phyloP scores from a whole-genome alignment of 345 rosid genomes.

The Sonneratia alba region DNA sequence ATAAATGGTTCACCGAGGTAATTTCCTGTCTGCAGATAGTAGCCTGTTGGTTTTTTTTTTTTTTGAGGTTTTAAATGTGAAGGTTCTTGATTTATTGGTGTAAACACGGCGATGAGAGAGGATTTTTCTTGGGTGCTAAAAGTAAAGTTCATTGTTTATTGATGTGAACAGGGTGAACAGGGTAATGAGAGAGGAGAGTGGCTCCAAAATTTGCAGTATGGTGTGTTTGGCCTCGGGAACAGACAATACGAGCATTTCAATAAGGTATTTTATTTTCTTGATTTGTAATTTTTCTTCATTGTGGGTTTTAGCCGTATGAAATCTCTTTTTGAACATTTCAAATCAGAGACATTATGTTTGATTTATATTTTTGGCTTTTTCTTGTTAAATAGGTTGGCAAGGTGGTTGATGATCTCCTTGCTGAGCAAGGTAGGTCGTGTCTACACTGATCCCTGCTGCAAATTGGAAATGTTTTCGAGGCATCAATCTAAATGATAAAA shows the following conservation, averaged over 20 bases:
- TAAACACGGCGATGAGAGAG: too few relatives aligned
- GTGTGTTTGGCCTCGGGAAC: constrained; percentile 83
- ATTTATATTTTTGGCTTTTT: neutral
- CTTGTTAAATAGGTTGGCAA: constrained; percentile 55
- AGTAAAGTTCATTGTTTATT: neutral
- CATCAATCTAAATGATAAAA: too few relatives aligned
- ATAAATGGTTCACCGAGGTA: constrained; percentile 85
- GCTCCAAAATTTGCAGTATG: constrained; percentile 61
- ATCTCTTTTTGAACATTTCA: neutral
- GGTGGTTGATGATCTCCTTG: constrained; percentile 66
- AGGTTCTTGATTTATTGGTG: too few relatives aligned
- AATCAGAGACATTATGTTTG: neutral
- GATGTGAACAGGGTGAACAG: constrained; percentile 36
- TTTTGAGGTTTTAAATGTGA: neutral
- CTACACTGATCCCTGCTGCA: neutral
- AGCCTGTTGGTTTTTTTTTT: constrained; percentile 3
- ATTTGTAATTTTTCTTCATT: neutral
- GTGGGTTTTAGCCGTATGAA: neutral
- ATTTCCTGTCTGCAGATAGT: constrained; percentile 27
- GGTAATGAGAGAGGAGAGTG: constrained; percentile 46
- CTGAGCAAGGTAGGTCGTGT: constrained; percentile 56
- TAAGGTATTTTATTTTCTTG: constrained; percentile 34
- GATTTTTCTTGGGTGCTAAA: neutral
- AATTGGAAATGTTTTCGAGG: neutral
- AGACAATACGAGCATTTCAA: constrained; percentile 93